Evolutionary conservation across 805 yeast genomes (phyloP).

Genomic region (Cyberlindnera sargentensis): DNA sequence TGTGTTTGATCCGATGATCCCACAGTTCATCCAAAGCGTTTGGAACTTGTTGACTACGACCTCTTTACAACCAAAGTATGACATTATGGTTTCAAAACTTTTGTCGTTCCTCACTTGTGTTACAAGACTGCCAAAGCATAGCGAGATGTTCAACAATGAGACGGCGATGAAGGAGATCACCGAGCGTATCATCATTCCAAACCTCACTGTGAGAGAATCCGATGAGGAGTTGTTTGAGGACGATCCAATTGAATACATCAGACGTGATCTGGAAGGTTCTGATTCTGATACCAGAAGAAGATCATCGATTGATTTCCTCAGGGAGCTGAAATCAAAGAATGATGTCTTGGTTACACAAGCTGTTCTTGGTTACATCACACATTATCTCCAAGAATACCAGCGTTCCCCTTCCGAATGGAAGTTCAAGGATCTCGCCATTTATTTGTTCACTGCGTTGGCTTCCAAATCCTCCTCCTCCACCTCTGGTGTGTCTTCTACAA

Average conservation of each 20-base stretch:
- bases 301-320: constrained; percentile 85
- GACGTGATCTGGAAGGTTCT: constrained; percentile 92
- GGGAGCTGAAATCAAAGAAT: constrained; percentile 76
- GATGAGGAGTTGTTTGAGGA: constrained; percentile 95
- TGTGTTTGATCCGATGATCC: constrained; percentile 73
- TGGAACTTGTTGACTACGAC: constrained; percentile 70
- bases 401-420: constrained; percentile 60
- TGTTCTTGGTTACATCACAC: constrained; percentile 64
- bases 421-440: constrained; percentile 79
- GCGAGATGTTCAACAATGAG: constrained; percentile 54
- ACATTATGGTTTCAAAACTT: constrained; percentile 74
- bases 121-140: constrained; percentile 61
- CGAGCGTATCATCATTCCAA: constrained; percentile 82
- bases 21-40: constrained; percentile 69
- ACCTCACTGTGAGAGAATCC: constrained; percentile 73
- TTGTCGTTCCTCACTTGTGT: constrained; percentile 79
- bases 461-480: constrained; percentile 85
- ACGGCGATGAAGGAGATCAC: constrained; percentile 67
- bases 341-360: constrained; percentile 68
- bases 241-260: constrained; percentile 88
- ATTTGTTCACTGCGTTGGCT: constrained; percentile 82
- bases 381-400: constrained; percentile 49
- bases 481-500: constrained; percentile 82
- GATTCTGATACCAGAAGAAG: constrained; percentile 90
- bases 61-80: constrained; percentile 71